A percentile compares a stretch with the other conserved stretches of the same genome.
phyloP scores from a whole-genome alignment of 108 stramenopile species.

The Bacterosira constricta region DNA sequence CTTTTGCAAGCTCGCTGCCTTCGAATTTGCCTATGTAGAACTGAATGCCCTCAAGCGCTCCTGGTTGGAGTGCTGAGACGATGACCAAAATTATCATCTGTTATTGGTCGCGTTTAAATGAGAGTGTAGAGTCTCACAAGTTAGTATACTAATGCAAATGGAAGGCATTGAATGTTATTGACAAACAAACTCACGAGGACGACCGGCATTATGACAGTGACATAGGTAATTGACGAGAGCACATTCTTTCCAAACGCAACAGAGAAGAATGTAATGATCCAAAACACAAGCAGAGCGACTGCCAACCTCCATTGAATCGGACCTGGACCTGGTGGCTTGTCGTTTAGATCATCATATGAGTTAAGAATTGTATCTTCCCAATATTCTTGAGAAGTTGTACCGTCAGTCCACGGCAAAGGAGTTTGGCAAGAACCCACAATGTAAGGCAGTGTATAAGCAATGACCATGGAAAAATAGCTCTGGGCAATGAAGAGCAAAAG shows the following conservation, averaged over 20 bases:
- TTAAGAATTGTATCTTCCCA: slow-evolving; percentile 1
- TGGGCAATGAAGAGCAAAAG: not conserved
- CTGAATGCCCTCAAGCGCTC: not conserved
- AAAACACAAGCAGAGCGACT: not conserved
- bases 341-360: not conserved
- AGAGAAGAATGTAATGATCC: not conserved
- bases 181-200: not conserved
- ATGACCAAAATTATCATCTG: not conserved
- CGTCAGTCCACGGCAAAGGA: slow-evolving; percentile 1
- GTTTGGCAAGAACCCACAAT: not conserved
- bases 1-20: not conserved
- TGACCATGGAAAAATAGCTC: not conserved
- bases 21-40: slow-evolving; percentile 10
- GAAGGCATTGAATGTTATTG: too few species aligned
- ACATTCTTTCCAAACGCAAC: slow-evolving; percentile 7
- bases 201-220: slow-evolving; percentile 4
- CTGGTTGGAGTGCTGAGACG: not conserved
- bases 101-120: too few species aligned
- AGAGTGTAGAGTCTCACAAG: too few species aligned
- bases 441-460: slow-evolving; percentile 6
- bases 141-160: too few species aligned
- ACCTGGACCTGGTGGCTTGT: not conserved
- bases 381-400: not conserved
- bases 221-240: not conserved
- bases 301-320: slow-evolving; percentile 5